Percentiles rank a stretch among this genome's conserved stretches.
Evolutionary conservation across 1,284 basidiomycete genomes (phyloP).

Genomic region (Microbotryum saponariae): DNA sequence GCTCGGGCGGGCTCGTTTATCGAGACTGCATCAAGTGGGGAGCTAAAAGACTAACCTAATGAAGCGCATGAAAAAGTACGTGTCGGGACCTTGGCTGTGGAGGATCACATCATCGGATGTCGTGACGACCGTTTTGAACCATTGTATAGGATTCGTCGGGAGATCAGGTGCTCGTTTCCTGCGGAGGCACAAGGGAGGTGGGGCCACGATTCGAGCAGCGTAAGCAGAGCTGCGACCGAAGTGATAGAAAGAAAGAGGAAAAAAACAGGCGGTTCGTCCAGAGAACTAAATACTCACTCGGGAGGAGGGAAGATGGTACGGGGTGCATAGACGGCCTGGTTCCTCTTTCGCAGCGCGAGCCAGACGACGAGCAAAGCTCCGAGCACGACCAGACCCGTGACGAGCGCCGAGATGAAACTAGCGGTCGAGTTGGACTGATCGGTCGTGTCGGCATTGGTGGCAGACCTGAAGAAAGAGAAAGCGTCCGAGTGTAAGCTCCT

Average conservation of each 20-base stretch:
- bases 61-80: no score
- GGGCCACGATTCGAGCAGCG: no score
- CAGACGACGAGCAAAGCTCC: constrained; percentile 1
- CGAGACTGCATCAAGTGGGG: no score
- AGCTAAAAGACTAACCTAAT: neutral
- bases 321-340: neutral
- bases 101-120: neutral
- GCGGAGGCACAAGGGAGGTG: neutral
- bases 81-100: neutral
- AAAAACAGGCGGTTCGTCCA: no score
- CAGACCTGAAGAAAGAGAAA: no score
- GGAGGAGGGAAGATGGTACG: constrained; percentile 1
- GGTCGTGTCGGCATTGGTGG: no score
- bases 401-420: constrained; percentile 41
- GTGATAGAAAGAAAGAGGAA: no score
- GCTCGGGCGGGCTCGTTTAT: no score
- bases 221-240: no score
- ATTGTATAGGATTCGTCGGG: neutral
- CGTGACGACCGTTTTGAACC: neutral
- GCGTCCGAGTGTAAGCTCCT: no score
- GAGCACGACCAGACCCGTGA: constrained; percentile 37
- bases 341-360: neutral
- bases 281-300: neutral
- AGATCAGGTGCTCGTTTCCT: neutral
- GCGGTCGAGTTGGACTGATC: constrained; percentile 35